phyloP scores from a whole-genome alignment of 129 eudicot species.

The Centaurea solstitialis region DNA sequence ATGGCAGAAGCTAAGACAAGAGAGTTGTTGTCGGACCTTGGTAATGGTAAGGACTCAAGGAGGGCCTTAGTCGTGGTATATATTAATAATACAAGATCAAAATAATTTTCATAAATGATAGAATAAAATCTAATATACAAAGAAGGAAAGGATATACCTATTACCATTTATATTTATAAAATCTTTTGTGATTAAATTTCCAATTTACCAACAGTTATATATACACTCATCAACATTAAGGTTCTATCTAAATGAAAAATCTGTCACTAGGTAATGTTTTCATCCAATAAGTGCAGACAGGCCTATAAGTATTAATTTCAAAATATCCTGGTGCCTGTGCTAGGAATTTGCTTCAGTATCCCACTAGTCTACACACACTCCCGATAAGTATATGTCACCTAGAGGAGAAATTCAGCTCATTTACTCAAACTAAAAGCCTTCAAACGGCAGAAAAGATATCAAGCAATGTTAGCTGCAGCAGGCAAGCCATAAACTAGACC shows the following conservation, averaged over 20 bases:
- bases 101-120: background rate
- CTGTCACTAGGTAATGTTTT: background rate
- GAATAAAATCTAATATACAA: background rate
- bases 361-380: slow-evolving; percentile 23
- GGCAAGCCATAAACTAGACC: background rate
- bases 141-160: background rate
- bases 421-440: background rate
- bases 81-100: background rate
- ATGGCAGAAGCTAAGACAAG: background rate
- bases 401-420: background rate
- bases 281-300: slow-evolving; percentile 6
- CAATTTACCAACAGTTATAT: background rate
- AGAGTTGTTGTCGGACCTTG: background rate
- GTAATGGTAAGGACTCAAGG: background rate
- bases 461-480: background rate
- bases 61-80: background rate
- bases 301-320: slow-evolving; percentile 6
- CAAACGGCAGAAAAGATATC: slow-evolving; percentile 1
- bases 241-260: slow-evolving; percentile 2
- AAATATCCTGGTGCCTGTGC: slow-evolving; percentile 3
- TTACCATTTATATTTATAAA: background rate
- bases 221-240: background rate
- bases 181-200: background rate
- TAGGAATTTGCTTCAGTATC: slow-evolving; percentile 15
- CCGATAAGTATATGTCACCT: background rate